Evolutionary conservation across 352 stramenopile genomes (phyloP), one percentile per base, ranked within the genome.

Genomic region (Globisporangium mamillatum): DNA sequence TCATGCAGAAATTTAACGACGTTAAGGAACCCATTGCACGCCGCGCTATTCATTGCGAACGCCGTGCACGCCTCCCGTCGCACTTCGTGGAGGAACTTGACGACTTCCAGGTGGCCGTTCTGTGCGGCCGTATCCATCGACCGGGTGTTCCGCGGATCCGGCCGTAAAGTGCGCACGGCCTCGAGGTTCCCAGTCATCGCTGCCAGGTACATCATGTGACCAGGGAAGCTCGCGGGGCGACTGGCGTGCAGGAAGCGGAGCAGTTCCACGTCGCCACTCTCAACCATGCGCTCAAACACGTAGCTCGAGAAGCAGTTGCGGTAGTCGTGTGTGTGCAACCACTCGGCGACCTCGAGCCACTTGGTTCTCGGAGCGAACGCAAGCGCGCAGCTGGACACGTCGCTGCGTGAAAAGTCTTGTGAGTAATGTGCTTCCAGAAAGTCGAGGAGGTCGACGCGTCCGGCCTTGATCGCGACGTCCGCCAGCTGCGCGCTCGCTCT

Each of bases 1-100:
- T 24, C 55, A 56, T 68, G 63, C 36, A 63, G 27, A 34, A 57
- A 68, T 20, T 9, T 8, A 3, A 68, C 63, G 34, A 56, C 38
- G 34, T 48, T n/a, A 25, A 69, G 67, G 54, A 69, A 72, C 10
- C 61, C 67, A 24, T 72, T 64, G 67, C 60, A 68, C 7, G 67
- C 67, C 4, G 68, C 68, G 46, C 68, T 44, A 36, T 73, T 64
- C 67, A 73, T 73, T 20, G 67, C 67, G 18, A 57, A 50, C 18
- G 5, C 24, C 3, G 61, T 69, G 54, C 38, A 68, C 1, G 38
- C 34, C 41, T 60, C 38, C 4, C 46, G 18, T 9, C 63, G 63
- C 9, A 38, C 46, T 7, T 57, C 63, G 29, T 68, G 63, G 16
- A 68, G 36, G n/a, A 63, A 68, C 25, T 34, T 27, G 14, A 68